Evolutionary conservation across 2,329 filamentous ascomycete species (phyloP).

Genomic region (Endocalyx cinctus): DNA sequence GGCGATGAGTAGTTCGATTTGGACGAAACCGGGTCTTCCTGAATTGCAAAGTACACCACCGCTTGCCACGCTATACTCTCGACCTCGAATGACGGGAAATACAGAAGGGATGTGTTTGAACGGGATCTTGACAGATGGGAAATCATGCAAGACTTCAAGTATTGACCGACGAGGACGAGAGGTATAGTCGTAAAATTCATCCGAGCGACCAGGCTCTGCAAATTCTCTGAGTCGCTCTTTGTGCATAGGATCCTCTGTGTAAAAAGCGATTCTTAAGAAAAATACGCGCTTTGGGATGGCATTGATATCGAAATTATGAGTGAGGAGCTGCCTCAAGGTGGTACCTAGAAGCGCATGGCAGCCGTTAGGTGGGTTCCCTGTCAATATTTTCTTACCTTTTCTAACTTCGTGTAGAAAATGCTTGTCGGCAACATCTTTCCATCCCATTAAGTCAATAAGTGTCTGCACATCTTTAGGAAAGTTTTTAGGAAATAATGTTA

Average conservation of each 20-base stretch:
- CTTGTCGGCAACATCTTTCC: constrained; percentile 67
- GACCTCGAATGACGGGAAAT: constrained; percentile 78
- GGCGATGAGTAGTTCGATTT: constrained; percentile 72
- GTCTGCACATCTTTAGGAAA: constrained; percentile 73
- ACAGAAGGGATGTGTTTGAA: constrained; percentile 66
- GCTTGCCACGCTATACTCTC: constrained; percentile 90
- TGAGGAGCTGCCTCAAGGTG: constrained; percentile 72
- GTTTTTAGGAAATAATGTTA: constrained; percentile 84
- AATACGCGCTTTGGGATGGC: constrained; percentile 85
- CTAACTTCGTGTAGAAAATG: constrained; percentile 42
- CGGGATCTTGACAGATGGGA: constrained; percentile 77
- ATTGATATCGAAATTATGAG: constrained; percentile 82
- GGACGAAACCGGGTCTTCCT: constrained; percentile 28
- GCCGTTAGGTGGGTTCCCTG: constrained; percentile 17
- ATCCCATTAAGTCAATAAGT: constrained; percentile 74
- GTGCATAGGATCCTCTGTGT: constrained; percentile 68
- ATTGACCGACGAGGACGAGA: constrained; percentile 86
- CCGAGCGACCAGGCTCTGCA: constrained; percentile 69
- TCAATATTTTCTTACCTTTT: constrained; percentile 10
- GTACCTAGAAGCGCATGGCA: constrained; percentile 33
- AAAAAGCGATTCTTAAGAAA: constrained; percentile 72
- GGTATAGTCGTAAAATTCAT: constrained; percentile 95
- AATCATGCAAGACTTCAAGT: constrained; percentile 87
- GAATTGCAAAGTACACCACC: constrained; percentile 43
- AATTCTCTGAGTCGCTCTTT: constrained; percentile 81